Percentiles rank a stretch among this genome's conserved stretches.
Conservation (phyloP, 768 basidiomycete genomes). For the Pholiota microspora region DNA sequence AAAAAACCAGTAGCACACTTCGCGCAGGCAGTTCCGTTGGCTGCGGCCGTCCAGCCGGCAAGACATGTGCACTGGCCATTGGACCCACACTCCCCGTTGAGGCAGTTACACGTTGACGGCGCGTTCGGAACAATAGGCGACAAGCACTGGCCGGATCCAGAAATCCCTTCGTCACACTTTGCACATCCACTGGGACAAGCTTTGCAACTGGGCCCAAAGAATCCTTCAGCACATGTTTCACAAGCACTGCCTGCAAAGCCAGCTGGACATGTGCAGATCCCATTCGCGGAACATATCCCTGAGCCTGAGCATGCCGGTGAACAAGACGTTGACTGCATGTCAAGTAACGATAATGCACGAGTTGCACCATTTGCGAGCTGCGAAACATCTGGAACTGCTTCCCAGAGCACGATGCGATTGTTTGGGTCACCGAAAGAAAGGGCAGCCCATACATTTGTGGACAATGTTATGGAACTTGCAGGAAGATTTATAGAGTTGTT, state of each 20-base stretch:
- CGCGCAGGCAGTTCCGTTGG: conserved; percentile 76
- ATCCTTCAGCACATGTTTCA: conserved; percentile 71
- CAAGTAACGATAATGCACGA: conserved; percentile 57
- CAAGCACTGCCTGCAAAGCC: conserved; percentile 81
- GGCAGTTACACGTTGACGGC: conserved; percentile 73
- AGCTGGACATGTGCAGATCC: conserved; percentile 67
- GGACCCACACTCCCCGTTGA: conserved; percentile 73
- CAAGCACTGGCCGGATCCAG: conserved; percentile 75
- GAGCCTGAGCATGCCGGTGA: conserved; percentile 72
- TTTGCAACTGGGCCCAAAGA: conserved; percentile 73
- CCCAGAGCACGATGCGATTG: conserved; percentile 71
- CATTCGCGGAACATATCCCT: conserved; percentile 69
- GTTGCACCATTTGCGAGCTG: conserved; percentile 57
- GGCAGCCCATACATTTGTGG: conserved; percentile 67
- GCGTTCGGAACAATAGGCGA: conserved; percentile 44
- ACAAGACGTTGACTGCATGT: conserved; percentile 73
- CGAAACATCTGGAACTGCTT: conserved; percentile 70
- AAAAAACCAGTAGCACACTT: conserved; percentile 78
- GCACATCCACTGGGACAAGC: conserved; percentile 68
- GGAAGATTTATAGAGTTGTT: conserved; percentile 51
- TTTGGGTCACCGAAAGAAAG: conserved; percentile 44
- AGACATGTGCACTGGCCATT: conserved; percentile 76
- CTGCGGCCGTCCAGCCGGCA: conserved; percentile 68
- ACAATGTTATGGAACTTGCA: conserved; percentile 64
- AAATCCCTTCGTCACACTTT: conserved; percentile 76